A percentile compares a stretch with the other conserved stretches of the same genome.
Evolutionary conservation across 169 alveolate species (phyloP).

Genomic region (Plasmodium knowlesi): DNA sequence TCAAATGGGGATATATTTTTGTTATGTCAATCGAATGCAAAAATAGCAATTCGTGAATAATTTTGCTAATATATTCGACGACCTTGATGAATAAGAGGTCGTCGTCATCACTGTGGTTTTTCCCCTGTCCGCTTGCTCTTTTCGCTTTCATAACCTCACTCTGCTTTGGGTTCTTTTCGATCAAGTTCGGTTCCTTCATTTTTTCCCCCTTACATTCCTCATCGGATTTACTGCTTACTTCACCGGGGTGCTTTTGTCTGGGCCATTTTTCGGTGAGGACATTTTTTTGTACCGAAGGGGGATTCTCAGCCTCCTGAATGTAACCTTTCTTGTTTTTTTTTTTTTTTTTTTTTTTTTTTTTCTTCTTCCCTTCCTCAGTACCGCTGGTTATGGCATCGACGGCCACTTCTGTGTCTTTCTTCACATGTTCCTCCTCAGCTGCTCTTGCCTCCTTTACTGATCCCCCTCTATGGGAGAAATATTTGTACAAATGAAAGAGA

Average conservation of each 20-base stretch:
- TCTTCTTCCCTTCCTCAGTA: not conserved
- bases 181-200: not conserved
- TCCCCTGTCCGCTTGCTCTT: not conserved
- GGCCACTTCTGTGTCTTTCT: not conserved
- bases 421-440: not conserved
- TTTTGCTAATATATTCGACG: constrained; percentile 73
- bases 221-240: not conserved
- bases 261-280: not conserved
- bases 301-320: not conserved
- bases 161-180: not conserved
- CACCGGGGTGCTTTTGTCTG: not conserved
- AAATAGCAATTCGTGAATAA: constrained; percentile 66
- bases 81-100: constrained; percentile 28
- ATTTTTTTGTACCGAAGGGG: not conserved
- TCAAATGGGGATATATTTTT: constrained; percentile 44
- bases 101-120: constrained; percentile 6
- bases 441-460: not conserved
- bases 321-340: not conserved
- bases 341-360: not conserved
- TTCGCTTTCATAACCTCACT: not conserved
- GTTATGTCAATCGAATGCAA: constrained; percentile 68
- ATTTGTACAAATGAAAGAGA: constrained; percentile 45
- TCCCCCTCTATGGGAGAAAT: constrained; percentile 13
- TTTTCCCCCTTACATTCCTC: not conserved
- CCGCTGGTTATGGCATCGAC: not conserved